phyloP scores from a whole-genome alignment of 1,284 basidiomycete genomes.

The Ceratobasidium sp. region DNA sequence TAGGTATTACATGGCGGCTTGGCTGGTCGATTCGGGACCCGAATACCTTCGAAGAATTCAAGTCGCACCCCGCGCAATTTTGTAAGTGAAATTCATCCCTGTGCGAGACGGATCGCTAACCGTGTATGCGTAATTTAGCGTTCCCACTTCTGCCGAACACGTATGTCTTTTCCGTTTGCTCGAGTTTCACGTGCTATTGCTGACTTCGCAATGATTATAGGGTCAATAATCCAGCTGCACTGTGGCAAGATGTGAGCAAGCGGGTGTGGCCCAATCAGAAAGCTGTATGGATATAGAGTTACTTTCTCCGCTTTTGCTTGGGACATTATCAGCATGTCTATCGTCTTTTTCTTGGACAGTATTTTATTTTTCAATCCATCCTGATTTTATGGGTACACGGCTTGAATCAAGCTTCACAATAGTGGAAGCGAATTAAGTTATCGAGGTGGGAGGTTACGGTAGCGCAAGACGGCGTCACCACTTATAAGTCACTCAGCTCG shows the following conservation, averaged over 20 bases:
- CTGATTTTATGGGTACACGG: no score
- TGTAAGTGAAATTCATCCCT: background rate
- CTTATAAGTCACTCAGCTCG: no score
- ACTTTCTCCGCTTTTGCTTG: no score
- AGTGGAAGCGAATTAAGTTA: no score
- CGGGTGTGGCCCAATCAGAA: no score
- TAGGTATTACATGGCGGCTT: slow-evolving; percentile 70
- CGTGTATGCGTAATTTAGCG: background rate
- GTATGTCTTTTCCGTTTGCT: background rate
- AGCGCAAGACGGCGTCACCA: no score
- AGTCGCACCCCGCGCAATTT: slow-evolving; percentile 8
- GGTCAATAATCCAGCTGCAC: background rate
- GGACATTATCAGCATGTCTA: no score
- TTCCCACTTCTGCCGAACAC: slow-evolving; percentile 25
- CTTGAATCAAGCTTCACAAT: no score
- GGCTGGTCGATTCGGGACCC: slow-evolving; percentile 65
- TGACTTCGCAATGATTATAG: background rate
- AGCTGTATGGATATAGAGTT: no score
- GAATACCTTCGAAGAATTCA: slow-evolving; percentile 45
- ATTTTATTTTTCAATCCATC: no score
- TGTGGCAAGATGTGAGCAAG: background rate
- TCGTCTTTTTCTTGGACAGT: no score
- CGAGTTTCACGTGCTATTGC: background rate
- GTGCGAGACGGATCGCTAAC: background rate
- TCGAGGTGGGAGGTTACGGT: no score